Conservation (phyloP, 1,284 basidiomycete species). For the Fistulinella staudtii region DNA sequence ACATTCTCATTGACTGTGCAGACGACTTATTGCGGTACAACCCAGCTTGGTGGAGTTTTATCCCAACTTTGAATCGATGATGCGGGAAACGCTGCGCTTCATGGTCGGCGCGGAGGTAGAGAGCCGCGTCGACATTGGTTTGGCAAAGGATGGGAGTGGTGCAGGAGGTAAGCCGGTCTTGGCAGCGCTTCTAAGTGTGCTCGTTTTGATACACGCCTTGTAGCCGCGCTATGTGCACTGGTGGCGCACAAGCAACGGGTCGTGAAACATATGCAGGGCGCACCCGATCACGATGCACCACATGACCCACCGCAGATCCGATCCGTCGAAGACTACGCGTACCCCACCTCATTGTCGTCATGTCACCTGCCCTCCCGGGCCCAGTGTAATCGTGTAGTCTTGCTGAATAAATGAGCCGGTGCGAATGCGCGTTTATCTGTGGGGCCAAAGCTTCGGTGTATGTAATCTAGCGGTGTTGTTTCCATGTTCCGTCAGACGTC, state of each 20-base stretch:
- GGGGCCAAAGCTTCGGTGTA: not conserved
- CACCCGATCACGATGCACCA: slow-evolving; percentile 5
- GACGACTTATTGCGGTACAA: slow-evolving; percentile 1
- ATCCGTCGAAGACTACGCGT: slow-evolving; percentile 6
- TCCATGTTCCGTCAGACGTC: slow-evolving; percentile 2
- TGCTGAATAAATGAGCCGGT: too few species aligned
- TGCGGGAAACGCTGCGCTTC: slow-evolving; percentile 70
- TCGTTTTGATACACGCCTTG: slow-evolving; percentile 4
- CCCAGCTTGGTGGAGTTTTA: slow-evolving; percentile 87
- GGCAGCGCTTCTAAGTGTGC: not conserved
- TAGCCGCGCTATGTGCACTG: slow-evolving; percentile 75
- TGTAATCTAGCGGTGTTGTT: slow-evolving; percentile 4
- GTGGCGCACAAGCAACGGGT: slow-evolving; percentile 28
- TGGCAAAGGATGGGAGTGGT: slow-evolving; percentile 97
- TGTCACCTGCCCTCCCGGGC: too few species aligned
- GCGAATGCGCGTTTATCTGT: too few species aligned
- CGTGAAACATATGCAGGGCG: slow-evolving; percentile 9
- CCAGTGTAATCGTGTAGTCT: too few species aligned
- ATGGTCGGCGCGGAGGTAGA: slow-evolving; percentile 81
- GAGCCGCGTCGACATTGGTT: slow-evolving; percentile 75
- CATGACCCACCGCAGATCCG: slow-evolving; percentile 11
- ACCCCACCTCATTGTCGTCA: slow-evolving; percentile 18
- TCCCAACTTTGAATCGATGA: slow-evolving; percentile 74
- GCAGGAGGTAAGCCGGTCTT: slow-evolving; percentile 75
- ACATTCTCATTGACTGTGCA: not conserved